Evolutionary conservation across 2,329 filamentous ascomycete species (phyloP).

Genomic region (Elsinoe batatas): DNA sequence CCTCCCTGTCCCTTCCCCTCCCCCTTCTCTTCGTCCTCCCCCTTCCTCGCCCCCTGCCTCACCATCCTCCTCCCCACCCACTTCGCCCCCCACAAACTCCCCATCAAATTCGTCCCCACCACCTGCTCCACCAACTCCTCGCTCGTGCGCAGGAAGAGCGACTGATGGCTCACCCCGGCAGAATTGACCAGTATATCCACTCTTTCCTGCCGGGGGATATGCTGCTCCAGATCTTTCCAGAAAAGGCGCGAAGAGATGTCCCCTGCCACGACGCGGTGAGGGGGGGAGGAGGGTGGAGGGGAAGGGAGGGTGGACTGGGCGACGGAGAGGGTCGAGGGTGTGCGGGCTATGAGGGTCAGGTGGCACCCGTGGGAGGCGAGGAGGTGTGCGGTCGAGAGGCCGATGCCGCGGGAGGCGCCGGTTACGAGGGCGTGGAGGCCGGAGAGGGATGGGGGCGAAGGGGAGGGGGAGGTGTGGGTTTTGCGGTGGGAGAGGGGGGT

Average conservation of each 20-base stretch:
- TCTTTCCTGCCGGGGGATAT: background rate
- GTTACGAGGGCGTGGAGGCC: constrained; percentile 33
- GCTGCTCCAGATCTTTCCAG: constrained; percentile 5
- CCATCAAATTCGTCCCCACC: constrained; percentile 60
- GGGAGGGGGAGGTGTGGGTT: constrained; percentile 18
- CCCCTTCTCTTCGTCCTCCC: background rate
- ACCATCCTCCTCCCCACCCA: constrained; percentile 42
- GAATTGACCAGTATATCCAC: constrained; percentile 64
- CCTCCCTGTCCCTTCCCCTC: background rate
- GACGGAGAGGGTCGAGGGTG: constrained; percentile 7
- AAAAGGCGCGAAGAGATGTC: constrained; percentile 13
- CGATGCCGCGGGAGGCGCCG: constrained; percentile 42
- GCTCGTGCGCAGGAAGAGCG: constrained; percentile 49
- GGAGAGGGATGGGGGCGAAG: constrained; percentile 13
- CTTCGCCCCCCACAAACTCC: constrained; percentile 54
- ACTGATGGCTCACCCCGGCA: constrained; percentile 61
- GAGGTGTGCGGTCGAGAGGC: constrained; percentile 39
- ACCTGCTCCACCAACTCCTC: constrained; percentile 46
- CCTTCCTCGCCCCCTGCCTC: constrained; percentile 20
- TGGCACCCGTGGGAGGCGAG: constrained; percentile 38
- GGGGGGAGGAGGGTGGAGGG: background rate
- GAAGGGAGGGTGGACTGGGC: background rate
- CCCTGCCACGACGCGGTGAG: background rate
- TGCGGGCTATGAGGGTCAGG: constrained; percentile 15
- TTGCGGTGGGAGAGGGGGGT: constrained; percentile 16